Evolutionary conservation across 2,329 filamentous ascomycete species (phyloP).

Genomic region (Tolypocladium tropicale): DNA sequence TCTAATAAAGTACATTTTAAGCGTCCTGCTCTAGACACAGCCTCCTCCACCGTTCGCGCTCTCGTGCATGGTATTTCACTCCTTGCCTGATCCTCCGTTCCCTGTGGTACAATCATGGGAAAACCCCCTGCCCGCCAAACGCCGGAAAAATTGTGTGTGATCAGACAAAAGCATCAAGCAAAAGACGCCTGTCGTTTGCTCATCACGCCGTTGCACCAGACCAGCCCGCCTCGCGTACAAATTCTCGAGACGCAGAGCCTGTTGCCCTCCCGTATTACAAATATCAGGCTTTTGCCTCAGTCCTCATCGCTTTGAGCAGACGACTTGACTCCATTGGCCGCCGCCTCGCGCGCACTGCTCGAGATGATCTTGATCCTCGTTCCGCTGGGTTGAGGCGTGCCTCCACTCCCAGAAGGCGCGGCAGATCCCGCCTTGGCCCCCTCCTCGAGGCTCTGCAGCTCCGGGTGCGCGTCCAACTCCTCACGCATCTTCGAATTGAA

Average conservation of each 20-base stretch:
- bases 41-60: conserved; percentile 3
- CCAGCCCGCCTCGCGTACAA: background rate
- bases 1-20: conserved; percentile 34
- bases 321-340: conserved; percentile 26
- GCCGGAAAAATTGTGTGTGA: conserved; percentile 12
- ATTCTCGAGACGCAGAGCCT: background rate
- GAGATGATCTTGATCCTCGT: conserved; percentile 62
- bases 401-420: conserved; percentile 45
- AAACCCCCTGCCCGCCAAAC: conserved; percentile 11
- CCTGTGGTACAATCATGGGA: conserved; percentile 10
- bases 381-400: conserved; percentile 54
- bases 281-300: conserved; percentile 11
- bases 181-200: conserved; percentile 2
- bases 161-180: conserved; percentile 8
- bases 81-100: conserved; percentile 7
- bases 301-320: conserved; percentile 44
- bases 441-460: conserved; percentile 45
- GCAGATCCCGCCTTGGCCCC: conserved; percentile 25
- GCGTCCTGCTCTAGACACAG: conserved; percentile 18
- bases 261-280: background rate
- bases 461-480: conserved; percentile 41
- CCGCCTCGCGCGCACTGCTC: conserved; percentile 22
- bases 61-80: conserved; percentile 16
- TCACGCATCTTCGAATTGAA: conserved; percentile 44
- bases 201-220: background rate